Evolutionary conservation across 2,329 filamentous ascomycete genomes (phyloP), one percentile per base, ranked within the genome.

Genomic region (Neofusicoccum kwambonambiense): DNA sequence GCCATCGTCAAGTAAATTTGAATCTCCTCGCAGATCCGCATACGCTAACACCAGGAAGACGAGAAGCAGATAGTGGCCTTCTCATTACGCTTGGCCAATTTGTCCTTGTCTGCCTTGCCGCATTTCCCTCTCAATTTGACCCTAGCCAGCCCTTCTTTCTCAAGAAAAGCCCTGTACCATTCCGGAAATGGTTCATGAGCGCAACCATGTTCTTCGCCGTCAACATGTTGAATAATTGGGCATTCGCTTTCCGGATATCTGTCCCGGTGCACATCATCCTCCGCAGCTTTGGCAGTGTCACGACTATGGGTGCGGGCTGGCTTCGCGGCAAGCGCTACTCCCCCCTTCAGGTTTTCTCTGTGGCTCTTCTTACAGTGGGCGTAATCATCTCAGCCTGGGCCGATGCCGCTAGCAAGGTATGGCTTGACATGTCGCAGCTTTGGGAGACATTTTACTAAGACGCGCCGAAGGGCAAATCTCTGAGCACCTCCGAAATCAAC

Each of bases 201-300:
- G 97, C 97, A 47, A 81, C 90, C 3, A 86, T 97, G 70, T 98
- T 98, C 79, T 95, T 96, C 76, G 86, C 86, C 67, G 95, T 99
- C 79, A 99, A 98, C 72, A 87, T 98, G 65, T 81, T 99, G 74
- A 99, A 99, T 80, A 99, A 99, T 73, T 94, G 94, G 82, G 95
- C 94, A 6, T 99, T 99, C 77, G 93, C 92, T 68, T 99, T 97
- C 80, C 89, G 93, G 71, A 98, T 99, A 64, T 97, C 93, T 6
- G 92, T 99, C 0, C 95, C 95, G 1, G 88, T 99, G 56, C 95
- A 99, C 75, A 99, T 99, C 71, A 98, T 99, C 69, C 83, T 99
- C 35, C 88, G 95, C 62, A 97, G 93, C 56, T 96, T 94, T 57
- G 95, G 95, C 15, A 97, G 93, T 71, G 96, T 98, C 67, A 96